A percentile compares a stretch with the other conserved stretches of the same genome.
phyloP scores from a whole-genome alignment of 140 eudicot genomes.

The Oenanthe javanica region DNA sequence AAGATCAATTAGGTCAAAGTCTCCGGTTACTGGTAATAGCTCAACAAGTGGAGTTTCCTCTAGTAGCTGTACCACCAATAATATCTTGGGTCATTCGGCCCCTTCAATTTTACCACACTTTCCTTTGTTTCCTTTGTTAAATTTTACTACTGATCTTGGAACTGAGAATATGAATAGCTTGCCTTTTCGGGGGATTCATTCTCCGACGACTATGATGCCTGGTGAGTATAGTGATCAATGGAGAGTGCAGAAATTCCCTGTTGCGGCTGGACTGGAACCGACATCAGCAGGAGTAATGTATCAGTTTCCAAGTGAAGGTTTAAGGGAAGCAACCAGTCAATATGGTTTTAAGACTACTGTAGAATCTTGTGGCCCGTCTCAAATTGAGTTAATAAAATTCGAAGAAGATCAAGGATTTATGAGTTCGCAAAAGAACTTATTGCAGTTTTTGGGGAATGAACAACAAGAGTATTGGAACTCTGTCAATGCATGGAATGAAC shows the following conservation, averaged over 20 bases:
- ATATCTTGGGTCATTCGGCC: not conserved
- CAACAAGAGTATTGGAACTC: constrained; percentile 16
- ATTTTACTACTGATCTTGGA: not conserved
- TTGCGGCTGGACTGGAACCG: constrained; percentile 6
- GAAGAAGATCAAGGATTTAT: constrained; percentile 12
- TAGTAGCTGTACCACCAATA: constrained; percentile 13
- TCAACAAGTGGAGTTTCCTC: constrained; percentile 12
- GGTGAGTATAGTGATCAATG: not conserved
- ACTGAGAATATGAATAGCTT: constrained; percentile 2
- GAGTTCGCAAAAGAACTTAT: constrained; percentile 10
- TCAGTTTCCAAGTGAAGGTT: constrained; percentile 9
- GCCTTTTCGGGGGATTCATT: constrained; percentile 10
- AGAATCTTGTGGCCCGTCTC: not conserved
- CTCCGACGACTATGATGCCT: not conserved
- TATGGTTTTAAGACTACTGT: not conserved
- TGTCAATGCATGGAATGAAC: constrained; percentile 24
- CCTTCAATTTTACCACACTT: constrained; percentile 7
- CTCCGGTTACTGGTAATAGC: constrained; percentile 7
- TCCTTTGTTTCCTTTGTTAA: constrained; percentile 1
- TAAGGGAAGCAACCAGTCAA: not conserved
- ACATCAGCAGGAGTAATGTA: not conserved
- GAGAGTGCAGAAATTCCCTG: not conserved
- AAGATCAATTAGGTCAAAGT: constrained; percentile 4
- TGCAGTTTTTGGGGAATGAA: constrained; percentile 10
- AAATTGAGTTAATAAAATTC: constrained; percentile 8